Percentiles rank a stretch among this genome's conserved stretches.
Conservation (phyloP, 306 rosid genomes). For the Lagenaria siceraria region DNA sequence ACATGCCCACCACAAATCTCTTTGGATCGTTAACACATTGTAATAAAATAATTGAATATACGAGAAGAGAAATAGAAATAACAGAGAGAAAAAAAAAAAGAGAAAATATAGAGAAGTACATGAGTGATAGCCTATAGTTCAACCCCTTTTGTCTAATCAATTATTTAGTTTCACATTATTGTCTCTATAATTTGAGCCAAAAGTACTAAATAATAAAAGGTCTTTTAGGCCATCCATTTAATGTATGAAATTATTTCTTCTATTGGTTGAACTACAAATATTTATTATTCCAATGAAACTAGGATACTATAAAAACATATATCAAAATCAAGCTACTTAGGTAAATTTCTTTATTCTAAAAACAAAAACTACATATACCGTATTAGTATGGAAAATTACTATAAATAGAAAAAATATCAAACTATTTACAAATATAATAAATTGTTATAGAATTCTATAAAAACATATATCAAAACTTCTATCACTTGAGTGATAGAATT, state of each 20-base stretch:
- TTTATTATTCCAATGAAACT: neutral
- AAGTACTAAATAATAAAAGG: neutral
- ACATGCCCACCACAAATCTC: no score
- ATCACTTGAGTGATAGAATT: no score
- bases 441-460: no score
- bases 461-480: no score
- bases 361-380: neutral
- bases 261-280: neutral
- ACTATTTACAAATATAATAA: no score
- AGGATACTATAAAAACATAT: neutral
- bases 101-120: neutral
- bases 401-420: no score
- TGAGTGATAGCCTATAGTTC: neutral
- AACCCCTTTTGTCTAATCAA: neutral
- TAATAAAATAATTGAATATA: no score
- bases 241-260: neutral
- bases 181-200: neutral
- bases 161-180: neutral
- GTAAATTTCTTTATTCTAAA: neutral
- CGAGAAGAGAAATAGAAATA: no score
- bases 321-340: neutral
- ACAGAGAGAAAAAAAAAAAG: no score
- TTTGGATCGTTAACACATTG: no score
- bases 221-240: neutral
- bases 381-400: no score